Percentiles rank a stretch among this genome's conserved stretches.
Conservation (phyloP, 78 protist genomes). For the Acrasis kona region DNA sequence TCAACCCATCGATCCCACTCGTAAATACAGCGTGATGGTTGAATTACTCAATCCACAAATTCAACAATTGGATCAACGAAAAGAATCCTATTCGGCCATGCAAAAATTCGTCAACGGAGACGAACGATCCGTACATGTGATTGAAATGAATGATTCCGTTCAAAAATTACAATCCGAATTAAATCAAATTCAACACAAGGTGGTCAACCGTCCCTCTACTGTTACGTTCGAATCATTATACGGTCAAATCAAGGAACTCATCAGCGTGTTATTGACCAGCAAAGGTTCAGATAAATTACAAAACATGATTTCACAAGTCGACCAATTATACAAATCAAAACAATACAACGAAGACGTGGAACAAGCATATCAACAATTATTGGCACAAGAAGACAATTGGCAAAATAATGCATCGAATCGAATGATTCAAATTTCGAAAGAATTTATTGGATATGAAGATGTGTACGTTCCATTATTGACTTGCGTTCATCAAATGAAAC, state of each 20-base stretch:
- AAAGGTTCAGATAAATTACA: not conserved
- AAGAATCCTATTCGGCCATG: not conserved
- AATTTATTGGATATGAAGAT: not conserved
- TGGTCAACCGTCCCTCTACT: not conserved
- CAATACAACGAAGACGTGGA: too few relatives aligned
- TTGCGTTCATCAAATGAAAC: not conserved
- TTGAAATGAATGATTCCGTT: not conserved
- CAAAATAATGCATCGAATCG: not conserved
- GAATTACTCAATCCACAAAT: not conserved
- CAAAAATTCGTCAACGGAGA: not conserved
- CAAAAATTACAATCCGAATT: not conserved
- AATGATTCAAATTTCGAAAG: not conserved
- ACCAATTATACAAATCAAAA: not conserved
- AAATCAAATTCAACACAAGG: not conserved
- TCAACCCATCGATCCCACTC: not conserved
- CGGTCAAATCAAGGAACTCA: not conserved
- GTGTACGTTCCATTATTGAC: not conserved
- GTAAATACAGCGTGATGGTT: not conserved
- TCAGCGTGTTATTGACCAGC: not conserved
- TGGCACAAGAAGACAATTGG: not conserved
- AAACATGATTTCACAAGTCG: not conserved
- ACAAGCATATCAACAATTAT: too few relatives aligned
- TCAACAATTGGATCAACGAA: not conserved
- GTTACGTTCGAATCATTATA: not conserved
- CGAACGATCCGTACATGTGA: not conserved